Conservation (phyloP, 2,329 filamentous ascomycete species). For the Sporothrix sp. region DNA sequence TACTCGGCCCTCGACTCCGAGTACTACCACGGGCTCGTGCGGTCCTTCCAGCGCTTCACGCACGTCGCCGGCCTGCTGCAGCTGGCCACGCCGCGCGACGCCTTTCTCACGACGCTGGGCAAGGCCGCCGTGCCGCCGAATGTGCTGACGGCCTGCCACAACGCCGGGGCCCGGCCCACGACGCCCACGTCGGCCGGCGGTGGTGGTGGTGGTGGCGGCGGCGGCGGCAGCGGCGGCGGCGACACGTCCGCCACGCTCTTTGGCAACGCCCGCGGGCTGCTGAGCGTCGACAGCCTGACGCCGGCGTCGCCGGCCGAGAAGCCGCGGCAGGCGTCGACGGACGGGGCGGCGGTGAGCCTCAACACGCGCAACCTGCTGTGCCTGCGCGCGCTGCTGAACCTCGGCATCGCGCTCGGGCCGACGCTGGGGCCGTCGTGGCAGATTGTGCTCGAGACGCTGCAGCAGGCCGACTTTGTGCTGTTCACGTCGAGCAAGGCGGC, state of each 20-base stretch:
- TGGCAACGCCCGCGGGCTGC: slow-evolving; percentile 58
- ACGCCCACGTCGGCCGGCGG: slow-evolving; percentile 33
- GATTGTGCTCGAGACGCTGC: slow-evolving; percentile 83
- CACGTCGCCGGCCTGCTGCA: slow-evolving; percentile 87
- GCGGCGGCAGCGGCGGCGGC: too few relatives aligned
- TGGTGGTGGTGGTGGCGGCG: too few relatives aligned
- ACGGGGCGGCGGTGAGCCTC: slow-evolving; percentile 46
- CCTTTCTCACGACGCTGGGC: slow-evolving; percentile 84
- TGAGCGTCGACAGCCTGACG: slow-evolving; percentile 63
- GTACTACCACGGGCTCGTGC: slow-evolving; percentile 84
- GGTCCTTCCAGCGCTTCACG: slow-evolving; percentile 88
- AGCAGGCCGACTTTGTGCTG: slow-evolving; percentile 84
- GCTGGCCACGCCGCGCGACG: slow-evolving; percentile 78
- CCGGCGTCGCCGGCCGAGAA: slow-evolving; percentile 49
- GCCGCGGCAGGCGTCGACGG: slow-evolving; percentile 48
- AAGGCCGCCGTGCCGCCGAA: slow-evolving; percentile 89
- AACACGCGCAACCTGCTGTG: slow-evolving; percentile 88
- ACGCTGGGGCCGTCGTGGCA: slow-evolving; percentile 78
- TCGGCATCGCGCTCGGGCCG: slow-evolving; percentile 88
- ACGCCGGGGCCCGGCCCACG: slow-evolving; percentile 35
- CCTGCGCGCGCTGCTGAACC: slow-evolving; percentile 79
- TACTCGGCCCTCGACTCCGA: slow-evolving; percentile 87
- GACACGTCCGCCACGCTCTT: slow-evolving; percentile 52
- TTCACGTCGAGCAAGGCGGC: slow-evolving; percentile 51
- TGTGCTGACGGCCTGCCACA: slow-evolving; percentile 51